Conservation (phyloP, 2,329 filamentous ascomycete species). For the Aspergillus aculeatus region DNA sequence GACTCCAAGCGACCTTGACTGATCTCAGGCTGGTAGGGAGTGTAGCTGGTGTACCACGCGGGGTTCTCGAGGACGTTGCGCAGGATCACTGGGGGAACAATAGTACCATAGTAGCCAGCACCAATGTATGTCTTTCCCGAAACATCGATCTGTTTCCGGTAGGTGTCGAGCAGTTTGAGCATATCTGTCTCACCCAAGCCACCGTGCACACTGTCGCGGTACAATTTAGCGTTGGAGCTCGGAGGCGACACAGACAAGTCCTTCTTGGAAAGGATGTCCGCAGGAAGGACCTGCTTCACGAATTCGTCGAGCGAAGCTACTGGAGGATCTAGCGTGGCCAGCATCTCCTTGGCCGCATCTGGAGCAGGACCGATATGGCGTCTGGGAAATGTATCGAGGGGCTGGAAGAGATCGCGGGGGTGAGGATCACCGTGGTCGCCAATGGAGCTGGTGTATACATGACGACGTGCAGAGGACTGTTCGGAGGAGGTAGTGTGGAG, state of each 20-base stretch:
- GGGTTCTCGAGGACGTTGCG: conserved; percentile 90
- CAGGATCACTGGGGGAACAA: conserved; percentile 85
- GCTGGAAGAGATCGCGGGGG: conserved; percentile 44
- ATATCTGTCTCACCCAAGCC: conserved; percentile 49
- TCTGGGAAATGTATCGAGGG: conserved; percentile 65
- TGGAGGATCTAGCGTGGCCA: conserved; percentile 73
- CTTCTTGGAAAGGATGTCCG: conserved; percentile 70
- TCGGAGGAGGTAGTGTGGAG: conserved; percentile 29
- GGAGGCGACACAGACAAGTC: conserved; percentile 59
- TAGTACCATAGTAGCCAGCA: conserved; percentile 82
- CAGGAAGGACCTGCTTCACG: conserved; percentile 77
- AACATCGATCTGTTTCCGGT: conserved; percentile 58
- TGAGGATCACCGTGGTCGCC: conserved; percentile 69
- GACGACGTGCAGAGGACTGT: conserved; percentile 27
- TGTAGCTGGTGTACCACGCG: conserved; percentile 97
- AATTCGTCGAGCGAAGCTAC: conserved; percentile 75
- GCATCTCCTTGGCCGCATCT: conserved; percentile 71
- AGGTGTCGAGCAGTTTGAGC: conserved; percentile 41
- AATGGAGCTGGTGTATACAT: conserved; percentile 84
- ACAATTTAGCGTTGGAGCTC: conserved; percentile 42
- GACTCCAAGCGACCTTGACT: conserved; percentile 92
- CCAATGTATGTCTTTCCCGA: conserved; percentile 71
- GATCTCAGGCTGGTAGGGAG: conserved; percentile 95
- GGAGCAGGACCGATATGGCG: conserved; percentile 85
- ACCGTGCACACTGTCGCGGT: conserved; percentile 39